These are phyloP conservation scores for Paramecium octaurelia DNA, from an alignment of 73 alveolate genomes.

Conservation along the genomic window DNA sequence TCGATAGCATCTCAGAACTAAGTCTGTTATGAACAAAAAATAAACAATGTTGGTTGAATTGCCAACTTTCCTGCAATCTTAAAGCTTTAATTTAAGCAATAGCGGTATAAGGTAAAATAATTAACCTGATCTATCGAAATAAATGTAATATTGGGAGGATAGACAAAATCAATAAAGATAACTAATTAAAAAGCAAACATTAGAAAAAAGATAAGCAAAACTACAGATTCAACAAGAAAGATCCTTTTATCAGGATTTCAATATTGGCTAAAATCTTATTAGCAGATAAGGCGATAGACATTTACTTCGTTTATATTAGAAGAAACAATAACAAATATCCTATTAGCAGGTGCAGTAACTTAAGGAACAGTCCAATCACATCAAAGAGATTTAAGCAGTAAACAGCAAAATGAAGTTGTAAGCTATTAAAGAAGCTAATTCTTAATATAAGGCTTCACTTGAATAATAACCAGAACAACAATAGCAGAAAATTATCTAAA, in stretches of 20 bases:
- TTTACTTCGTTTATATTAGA: neutral
- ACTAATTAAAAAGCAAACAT: neutral
- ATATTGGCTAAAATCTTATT: neutral
- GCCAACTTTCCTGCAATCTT: neutral
- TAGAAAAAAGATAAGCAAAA: neutral
- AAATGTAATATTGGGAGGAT: neutral
- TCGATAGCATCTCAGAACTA: neutral
- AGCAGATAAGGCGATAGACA: conserved; percentile 27
- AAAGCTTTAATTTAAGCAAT: neutral
- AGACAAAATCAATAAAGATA: neutral
- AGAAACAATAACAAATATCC: neutral
- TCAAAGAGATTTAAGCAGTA: neutral
- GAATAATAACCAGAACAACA: neutral
- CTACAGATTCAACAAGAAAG: neutral
- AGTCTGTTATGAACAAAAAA: neutral
- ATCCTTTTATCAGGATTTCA: neutral
- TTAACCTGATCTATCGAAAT: neutral
- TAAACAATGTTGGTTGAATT: neutral
- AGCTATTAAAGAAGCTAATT: neutral
- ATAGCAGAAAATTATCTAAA: neutral
- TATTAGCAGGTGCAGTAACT: neutral
- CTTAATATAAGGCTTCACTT: neutral
- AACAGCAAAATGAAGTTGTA: neutral
- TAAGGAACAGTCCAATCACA: neutral
- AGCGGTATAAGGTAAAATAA: neutral